Evolutionary conservation across 2,329 filamentous ascomycete species (phyloP).

Genomic region (Colletotrichum gigasporum): DNA sequence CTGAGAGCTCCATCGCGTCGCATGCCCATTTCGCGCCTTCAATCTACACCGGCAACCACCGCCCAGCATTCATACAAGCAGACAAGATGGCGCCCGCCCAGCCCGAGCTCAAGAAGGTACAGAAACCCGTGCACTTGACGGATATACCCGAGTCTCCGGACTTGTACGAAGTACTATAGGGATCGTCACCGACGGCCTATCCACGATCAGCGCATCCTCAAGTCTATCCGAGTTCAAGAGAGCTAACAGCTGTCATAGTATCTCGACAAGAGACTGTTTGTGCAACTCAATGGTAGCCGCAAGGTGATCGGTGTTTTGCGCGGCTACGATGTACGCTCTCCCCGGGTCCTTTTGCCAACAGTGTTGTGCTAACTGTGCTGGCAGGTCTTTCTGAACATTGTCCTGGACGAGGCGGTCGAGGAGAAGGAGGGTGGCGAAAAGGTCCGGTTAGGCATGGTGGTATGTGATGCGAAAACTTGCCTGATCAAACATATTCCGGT

Average conservation of each 20-base stretch:
- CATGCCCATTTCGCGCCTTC: slow-evolving; percentile 22
- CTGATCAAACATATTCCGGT: background rate
- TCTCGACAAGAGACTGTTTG: slow-evolving; percentile 98
- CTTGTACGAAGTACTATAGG: slow-evolving; percentile 22
- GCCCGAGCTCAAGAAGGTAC: slow-evolving; percentile 97
- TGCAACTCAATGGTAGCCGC: slow-evolving; percentile 96
- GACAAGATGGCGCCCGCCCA: slow-evolving; percentile 95
- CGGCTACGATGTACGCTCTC: slow-evolving; percentile 85
- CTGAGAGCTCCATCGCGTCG: slow-evolving; percentile 28
- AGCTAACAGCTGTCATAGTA: slow-evolving; percentile 68
- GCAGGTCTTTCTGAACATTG: slow-evolving; percentile 97
- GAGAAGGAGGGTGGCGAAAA: slow-evolving; percentile 94
- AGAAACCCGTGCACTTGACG: slow-evolving; percentile 34
- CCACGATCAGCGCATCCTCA: background rate
- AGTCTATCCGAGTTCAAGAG: background rate
- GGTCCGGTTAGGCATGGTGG: slow-evolving; percentile 90
- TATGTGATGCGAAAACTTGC: slow-evolving; percentile 55
- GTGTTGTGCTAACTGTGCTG: slow-evolving; percentile 33
- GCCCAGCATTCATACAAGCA: background rate
- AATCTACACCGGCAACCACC: background rate
- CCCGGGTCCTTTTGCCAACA: background rate
- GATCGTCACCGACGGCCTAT: background rate
- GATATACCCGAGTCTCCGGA: slow-evolving; percentile 24
- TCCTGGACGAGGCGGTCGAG: slow-evolving; percentile 95
- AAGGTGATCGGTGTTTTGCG: slow-evolving; percentile 95